Percentiles rank a stretch among this genome's conserved stretches.
Evolutionary conservation across 768 basidiomycete genomes (phyloP).

Genomic region (Rubroboletus satanas): DNA sequence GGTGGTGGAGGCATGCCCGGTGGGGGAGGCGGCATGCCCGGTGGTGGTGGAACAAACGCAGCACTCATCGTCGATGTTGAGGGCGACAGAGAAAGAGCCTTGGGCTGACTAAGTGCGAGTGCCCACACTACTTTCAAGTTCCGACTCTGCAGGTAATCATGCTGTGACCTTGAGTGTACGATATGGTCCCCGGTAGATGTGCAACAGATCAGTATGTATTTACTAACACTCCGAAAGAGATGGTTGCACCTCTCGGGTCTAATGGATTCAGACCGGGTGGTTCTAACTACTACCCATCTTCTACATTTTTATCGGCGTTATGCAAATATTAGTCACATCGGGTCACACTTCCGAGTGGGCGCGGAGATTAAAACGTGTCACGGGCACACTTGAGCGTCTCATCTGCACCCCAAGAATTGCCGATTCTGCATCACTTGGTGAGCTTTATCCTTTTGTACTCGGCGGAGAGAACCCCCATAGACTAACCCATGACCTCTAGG

Average conservation of each 20-base stretch:
- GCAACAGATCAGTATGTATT: neutral
- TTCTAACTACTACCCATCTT: neutral
- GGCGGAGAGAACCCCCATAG: neutral
- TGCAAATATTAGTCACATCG: neutral
- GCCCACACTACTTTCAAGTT: slow-evolving; percentile 12
- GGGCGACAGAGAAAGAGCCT: slow-evolving; percentile 22
- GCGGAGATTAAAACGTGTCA: too few species aligned
- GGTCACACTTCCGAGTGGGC: too few species aligned
- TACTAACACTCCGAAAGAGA: neutral
- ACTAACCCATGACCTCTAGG: neutral
- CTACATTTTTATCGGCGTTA: neutral
- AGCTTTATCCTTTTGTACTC: neutral
- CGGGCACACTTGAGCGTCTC: too few species aligned
- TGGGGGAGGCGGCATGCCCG: slow-evolving; percentile 41
- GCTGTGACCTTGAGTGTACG: too few species aligned
- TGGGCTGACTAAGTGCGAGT: slow-evolving; percentile 23
- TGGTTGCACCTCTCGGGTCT: neutral
- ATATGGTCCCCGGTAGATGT: too few species aligned
- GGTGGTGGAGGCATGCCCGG: slow-evolving; percentile 40
- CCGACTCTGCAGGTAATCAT: slow-evolving; percentile 8
- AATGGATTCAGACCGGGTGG: neutral
- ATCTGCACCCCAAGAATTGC: neutral
- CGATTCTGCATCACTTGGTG: too few species aligned
- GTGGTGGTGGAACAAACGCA: slow-evolving; percentile 36
- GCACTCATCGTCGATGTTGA: slow-evolving; percentile 33